Conservation (phyloP, 2,329 filamentous ascomycete species). For the Xylaria hypoxylon region DNA sequence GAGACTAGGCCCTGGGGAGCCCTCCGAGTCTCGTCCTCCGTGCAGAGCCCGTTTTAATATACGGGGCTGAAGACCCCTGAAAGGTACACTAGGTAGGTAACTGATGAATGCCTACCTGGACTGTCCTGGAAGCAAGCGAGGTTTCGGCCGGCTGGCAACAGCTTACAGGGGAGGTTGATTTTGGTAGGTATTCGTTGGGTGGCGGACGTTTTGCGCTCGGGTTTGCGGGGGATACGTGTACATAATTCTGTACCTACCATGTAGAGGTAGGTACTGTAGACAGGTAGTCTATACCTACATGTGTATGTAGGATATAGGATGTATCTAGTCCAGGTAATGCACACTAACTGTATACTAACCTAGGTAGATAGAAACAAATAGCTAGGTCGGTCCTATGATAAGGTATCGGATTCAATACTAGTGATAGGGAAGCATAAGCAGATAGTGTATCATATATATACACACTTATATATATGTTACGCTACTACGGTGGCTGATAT, state of each 20-base stretch:
- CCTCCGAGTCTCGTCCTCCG: conserved; percentile 15
- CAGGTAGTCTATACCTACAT: no score
- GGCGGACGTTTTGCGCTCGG: not conserved
- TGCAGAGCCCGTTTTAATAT: conserved; percentile 1
- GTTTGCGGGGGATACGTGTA: not conserved
- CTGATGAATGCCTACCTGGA: not conserved
- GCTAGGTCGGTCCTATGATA: no score
- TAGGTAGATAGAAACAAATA: no score
- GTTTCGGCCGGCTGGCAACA: conserved; percentile 25
- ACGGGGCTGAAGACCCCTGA: conserved; percentile 32
- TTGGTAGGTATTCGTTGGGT: not conserved
- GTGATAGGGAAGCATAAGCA: not conserved
- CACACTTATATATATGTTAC: not conserved
- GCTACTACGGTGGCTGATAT: not conserved
- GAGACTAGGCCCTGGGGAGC: conserved; percentile 21
- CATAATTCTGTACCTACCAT: not conserved
- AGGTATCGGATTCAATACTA: no score
- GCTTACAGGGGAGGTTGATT: conserved; percentile 13
- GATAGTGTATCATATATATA: no score
- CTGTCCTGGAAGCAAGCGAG: not conserved
- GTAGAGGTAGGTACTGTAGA: no score
- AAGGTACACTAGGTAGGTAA: no score
- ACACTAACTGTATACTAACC: no score
- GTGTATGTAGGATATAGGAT: no score
- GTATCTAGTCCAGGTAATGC: no score